Evolutionary conservation across 2,329 filamentous ascomycete species (phyloP), one percentile per base, ranked within the genome.

Genomic region (Pseudopyrenochaeta lycopersici): DNA sequence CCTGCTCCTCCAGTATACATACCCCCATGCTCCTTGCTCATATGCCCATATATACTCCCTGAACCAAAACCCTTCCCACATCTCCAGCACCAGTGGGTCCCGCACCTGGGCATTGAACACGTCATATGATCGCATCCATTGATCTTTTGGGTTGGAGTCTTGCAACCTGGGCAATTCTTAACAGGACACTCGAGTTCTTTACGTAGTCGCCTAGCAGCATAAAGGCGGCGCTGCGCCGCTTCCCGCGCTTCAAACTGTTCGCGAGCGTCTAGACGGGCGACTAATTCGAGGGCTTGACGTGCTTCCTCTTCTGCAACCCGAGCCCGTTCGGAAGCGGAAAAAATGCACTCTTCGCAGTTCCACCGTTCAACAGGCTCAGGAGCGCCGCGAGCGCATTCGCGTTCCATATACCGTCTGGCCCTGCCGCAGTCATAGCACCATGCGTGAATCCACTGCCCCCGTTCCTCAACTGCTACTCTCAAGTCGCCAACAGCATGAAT

Each of bases 351-450:
- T 10, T 78, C 78, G 50, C 81, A 84, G 1, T 40, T 46, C 78
- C 81, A 84, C 10, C 62, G 52, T 1, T 47, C 46, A 3, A 81
- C 50, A 15, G 78, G 74, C 1, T 66, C 64, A 0, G 78, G 77
- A 1, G 72, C 72, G 0, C 78, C 80, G 0, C 67, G 68, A 0
- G 77, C 79, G 56, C 82, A 84, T 1, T 75, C 76, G 5, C 81
- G 69, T 58, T 80, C 78, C 15, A 78, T 70, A 45, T 74, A 76
- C 51, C 70, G 70, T 57, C 74, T 76, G 3, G 81, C 81, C 10
- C 70, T 68, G 3, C 73, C 74, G 48, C 82, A 84, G 3, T 55
- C 63, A 2, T 30, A 52, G 58, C 83, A 85, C 81, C 79, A 82
- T 0, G 77, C 80, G 39, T 83, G 81, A 46, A 83, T 78, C 76